Base-by-base conservation (phyloP, 805 yeast species). In the Starmerella davenportii region DNA sequence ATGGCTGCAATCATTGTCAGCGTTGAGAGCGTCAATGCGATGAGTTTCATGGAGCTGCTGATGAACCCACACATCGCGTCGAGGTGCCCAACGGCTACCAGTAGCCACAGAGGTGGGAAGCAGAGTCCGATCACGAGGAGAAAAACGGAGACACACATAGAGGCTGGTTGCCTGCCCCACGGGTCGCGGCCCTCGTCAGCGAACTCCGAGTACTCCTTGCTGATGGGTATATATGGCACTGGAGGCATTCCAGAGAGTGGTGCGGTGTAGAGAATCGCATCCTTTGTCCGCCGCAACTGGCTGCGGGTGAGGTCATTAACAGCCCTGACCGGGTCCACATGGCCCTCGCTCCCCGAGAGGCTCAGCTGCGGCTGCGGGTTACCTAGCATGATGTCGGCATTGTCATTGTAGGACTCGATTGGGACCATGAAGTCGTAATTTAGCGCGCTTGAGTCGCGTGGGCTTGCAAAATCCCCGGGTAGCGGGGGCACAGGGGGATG, bases 91-190 rank as follows among this genome's bases (percentile, higher is more conserved):
- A 49, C 39, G n/a, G 56, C 61, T 31, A 61, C 42, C 4, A 62
- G 52, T 27, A 62, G 39, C 62, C 62, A 60, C 20, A 52, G 37
- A 15, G 65, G 65, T 2, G 66, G 66, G 42, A 61, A 59, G 32
- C 51, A 54, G 15, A 32, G 40, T 2, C 39, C 29, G 21, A 59
- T 38, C 15, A 54, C 35, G 5, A 43, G 23, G n/a, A 44, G 21
- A 7, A 32, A 7, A 9, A 21, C 21, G 9, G 60, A 52, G 19
- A 17, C 20, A 3, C 11, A 3, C 2, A 21, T 19, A 3, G 50
- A 16, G 24, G 50, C 45, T 28, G 30, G 24, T 3, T 20, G n/a
- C 9, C 51, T 46, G 11, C 54, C 54, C 50, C 49, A 51, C 3
- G 20, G 19, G 30, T 51, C 54, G 20, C 43, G 40, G 8, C 34